Percentiles rank a stretch among this genome's conserved stretches.
Conservation (phyloP, 768 basidiomycete species). For the Glaciozyma antarctica region DNA sequence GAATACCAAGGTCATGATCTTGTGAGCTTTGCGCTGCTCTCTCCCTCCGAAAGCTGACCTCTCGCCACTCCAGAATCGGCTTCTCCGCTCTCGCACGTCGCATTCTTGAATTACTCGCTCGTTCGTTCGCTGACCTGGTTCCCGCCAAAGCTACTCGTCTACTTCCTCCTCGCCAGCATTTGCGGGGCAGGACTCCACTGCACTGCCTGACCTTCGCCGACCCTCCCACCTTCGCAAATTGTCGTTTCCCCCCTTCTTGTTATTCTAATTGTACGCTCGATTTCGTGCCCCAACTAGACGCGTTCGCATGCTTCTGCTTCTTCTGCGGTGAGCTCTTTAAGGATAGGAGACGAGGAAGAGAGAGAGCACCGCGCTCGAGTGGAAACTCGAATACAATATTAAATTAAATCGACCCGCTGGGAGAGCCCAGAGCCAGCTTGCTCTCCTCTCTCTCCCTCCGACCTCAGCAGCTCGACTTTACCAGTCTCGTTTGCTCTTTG, state of each 20-base stretch:
- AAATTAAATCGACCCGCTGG: too few relatives aligned
- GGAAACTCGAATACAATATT: too few relatives aligned
- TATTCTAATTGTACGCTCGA: neutral
- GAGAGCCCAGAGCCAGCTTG: too few relatives aligned
- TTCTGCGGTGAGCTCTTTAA: neutral
- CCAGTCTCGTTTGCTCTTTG: too few relatives aligned
- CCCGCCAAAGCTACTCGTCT: neutral
- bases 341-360: neutral
- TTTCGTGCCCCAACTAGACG: neutral
- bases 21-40: too few relatives aligned
- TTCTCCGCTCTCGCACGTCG: conserved; percentile 49
- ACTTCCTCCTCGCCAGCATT: conserved; percentile 21
- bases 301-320: neutral
- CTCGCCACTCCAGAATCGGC: conserved; percentile 2
- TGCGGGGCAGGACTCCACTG: neutral
- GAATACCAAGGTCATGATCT: conserved; percentile 41
- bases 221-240: neutral
- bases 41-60: neutral
- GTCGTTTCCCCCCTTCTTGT: neutral
- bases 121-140: neutral
- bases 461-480: too few relatives aligned
- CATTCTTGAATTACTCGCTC: conserved; percentile 14
- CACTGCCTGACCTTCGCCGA: neutral
- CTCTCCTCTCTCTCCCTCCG: too few relatives aligned
- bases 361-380: too few relatives aligned